Conservation (phyloP, 257 asterid species). For the Solanum virginianum region DNA sequence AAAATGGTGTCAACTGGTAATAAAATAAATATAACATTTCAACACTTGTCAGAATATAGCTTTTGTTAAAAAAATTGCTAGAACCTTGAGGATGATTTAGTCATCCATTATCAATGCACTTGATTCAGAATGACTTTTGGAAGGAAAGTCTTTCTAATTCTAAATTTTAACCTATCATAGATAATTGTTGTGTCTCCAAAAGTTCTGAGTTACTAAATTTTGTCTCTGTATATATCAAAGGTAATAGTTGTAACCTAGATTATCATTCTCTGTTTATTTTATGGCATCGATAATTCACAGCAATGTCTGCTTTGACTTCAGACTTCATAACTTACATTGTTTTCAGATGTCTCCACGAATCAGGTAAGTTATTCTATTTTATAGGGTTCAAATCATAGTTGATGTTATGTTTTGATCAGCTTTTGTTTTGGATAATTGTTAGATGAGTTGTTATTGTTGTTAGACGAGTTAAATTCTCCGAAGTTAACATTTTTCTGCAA, state of each 20-base stretch:
- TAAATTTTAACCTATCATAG: no score
- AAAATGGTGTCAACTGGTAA: no score
- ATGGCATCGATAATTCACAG: neutral
- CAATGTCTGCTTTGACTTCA: slow-evolving; percentile 56
- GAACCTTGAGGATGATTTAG: neutral
- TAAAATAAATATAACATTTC: neutral
- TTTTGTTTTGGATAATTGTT: no score
- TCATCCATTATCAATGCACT: no score
- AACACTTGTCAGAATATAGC: neutral
- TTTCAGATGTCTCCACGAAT: slow-evolving; percentile 78
- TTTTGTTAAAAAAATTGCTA: no score
- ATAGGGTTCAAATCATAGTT: neutral
- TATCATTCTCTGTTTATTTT: no score
- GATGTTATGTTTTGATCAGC: no score
- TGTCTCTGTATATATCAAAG: neutral
- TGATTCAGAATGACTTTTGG: neutral
- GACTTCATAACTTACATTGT: slow-evolving; percentile 62
- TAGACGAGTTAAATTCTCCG: neutral
- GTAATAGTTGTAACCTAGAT: no score
- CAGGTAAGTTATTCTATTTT: slow-evolving; percentile 28
- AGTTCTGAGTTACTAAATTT: neutral
- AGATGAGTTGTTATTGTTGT: no score
- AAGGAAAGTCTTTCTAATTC: neutral
- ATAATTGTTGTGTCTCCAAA: no score
- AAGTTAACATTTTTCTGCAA: neutral